These are phyloP conservation scores for Lentinula aciculospora DNA, from an alignment of 768 basidiomycete species.

Conservation along the genomic window DNA sequence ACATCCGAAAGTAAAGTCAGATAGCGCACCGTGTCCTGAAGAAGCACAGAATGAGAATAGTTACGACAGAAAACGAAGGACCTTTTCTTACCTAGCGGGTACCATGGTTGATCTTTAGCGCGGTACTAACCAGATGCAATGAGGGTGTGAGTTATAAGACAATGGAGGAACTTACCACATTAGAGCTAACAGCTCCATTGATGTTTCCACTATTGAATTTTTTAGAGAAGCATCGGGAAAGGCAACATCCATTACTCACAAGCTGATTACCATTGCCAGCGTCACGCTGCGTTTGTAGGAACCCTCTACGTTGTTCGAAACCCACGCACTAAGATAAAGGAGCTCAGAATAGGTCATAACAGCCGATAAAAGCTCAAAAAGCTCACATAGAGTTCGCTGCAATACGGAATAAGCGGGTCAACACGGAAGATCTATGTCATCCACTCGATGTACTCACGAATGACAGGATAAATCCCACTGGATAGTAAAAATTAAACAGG, in stretches of 20 bases:
- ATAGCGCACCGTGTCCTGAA: constrained; percentile 22
- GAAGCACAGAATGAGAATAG: not conserved
- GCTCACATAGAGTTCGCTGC: constrained; percentile 57
- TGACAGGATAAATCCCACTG: constrained; percentile 71
- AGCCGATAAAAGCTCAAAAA: not conserved
- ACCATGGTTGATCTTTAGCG: constrained; percentile 61
- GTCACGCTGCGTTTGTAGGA: constrained; percentile 72
- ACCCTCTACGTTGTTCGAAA: constrained; percentile 70
- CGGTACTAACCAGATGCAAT: constrained; percentile 44
- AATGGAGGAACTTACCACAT: constrained; percentile 48
- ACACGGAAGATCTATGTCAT: not conserved
- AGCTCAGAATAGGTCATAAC: not conserved
- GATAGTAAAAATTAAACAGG: not conserved
- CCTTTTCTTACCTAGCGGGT: constrained; percentile 35
- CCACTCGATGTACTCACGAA: constrained; percentile 40
- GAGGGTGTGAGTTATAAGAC: not conserved
- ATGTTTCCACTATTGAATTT: constrained; percentile 50
- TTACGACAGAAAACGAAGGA: not conserved
- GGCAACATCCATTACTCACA: constrained; percentile 29
- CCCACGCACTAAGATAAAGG: constrained; percentile 35
- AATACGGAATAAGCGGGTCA: not conserved
- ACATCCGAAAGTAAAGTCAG: not conserved
- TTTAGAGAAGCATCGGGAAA: not conserved
- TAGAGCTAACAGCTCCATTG: constrained; percentile 73
- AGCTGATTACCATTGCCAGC: constrained; percentile 63